phyloP scores from a whole-genome alignment of 2,329 filamentous ascomycete species.

The Colletotrichum limetticola region DNA sequence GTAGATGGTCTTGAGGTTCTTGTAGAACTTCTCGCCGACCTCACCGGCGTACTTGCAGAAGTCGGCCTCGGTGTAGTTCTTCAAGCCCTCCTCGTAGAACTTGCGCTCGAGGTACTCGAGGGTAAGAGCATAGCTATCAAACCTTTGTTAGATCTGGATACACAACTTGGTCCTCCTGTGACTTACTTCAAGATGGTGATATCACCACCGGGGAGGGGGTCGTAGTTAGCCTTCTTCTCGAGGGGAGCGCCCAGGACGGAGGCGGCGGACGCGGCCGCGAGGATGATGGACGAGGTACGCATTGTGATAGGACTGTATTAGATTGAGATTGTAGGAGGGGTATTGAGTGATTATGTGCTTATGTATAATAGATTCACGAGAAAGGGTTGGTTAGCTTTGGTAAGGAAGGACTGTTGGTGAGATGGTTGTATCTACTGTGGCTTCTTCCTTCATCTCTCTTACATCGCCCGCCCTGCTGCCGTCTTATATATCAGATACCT shows the following conservation, averaged over 20 bases:
- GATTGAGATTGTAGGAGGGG: not conserved
- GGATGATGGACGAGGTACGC: slow-evolving; percentile 24
- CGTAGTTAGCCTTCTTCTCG: slow-evolving; percentile 36
- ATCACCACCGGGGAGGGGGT: slow-evolving; percentile 37
- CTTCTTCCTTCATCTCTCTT: too few relatives aligned
- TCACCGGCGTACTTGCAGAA: slow-evolving; percentile 64
- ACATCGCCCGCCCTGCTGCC: too few relatives aligned
- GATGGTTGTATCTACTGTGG: not conserved
- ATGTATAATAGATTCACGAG: not conserved
- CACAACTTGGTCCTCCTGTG: not conserved
- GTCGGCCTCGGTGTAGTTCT: slow-evolving; percentile 64
- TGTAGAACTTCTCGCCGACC: slow-evolving; percentile 58
- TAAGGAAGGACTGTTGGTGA: slow-evolving; percentile 15
- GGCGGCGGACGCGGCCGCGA: slow-evolving; percentile 20
- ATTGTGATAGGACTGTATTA: slow-evolving; percentile 4
- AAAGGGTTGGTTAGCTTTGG: not conserved
- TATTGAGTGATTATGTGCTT: not conserved
- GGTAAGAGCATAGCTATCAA: slow-evolving; percentile 55
- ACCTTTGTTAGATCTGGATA: not conserved
- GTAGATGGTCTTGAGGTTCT: slow-evolving; percentile 65
- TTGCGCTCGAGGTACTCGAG: slow-evolving; percentile 69
- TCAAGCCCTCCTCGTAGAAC: slow-evolving; percentile 71
- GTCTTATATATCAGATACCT: not conserved
- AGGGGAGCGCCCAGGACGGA: slow-evolving; percentile 24
- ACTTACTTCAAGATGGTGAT: slow-evolving; percentile 46